Base-by-base conservation (phyloP, 768 basidiomycete genomes). In the Candolleomyces aberdarensis region DNA sequence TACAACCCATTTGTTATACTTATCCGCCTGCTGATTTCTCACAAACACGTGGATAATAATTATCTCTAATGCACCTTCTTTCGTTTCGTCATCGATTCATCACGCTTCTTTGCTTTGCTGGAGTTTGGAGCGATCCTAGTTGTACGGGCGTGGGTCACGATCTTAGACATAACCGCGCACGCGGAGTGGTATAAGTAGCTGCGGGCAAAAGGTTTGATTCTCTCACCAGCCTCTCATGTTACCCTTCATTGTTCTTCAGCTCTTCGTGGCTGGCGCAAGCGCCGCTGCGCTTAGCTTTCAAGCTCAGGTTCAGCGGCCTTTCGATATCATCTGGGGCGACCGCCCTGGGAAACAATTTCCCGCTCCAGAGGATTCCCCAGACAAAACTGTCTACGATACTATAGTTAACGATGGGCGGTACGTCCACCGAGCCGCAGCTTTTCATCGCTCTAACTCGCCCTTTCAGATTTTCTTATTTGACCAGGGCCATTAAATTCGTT, bases 401-500 rank as follows among this genome's bases (percentile, higher is more conserved):
- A 62, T 67, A 32, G 62, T 40, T n/a, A 60, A 40, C 26, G 58
- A 67, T 47, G 52, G 62, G 3, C 63, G 56, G 66, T 62, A 60
- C 17, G 56, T 56, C 5, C n/a, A 29, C 20, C 7, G 36, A 36
- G 8, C 32, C 39, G 5, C 48, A n/a, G 19, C 20, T 6, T 39
- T 9, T 8, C 22, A 46, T n/a, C 15, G 40, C 55, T 43, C 2
- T 57, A 22, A 48, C 29, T 14, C 8, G 53, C 19, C 55, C 9
- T 40, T 32, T 41, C 36, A 71, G 70, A 44, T 71, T 64, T 40
- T 60, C 66, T 9, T 67, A 67, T 46, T 58, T 71, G 26, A 64
- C 62, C 32, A 71, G 69, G 54, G 69, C 65, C 14, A 69, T 71
- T 53, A 47, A 69, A 48, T 69, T 68, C 31, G 68, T 55, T 2